A percentile compares a stretch with the other conserved stretches of the same genome.
phyloP scores from a whole-genome alignment of 345 rosid species.

The Eucalyptus polyanthemos region DNA sequence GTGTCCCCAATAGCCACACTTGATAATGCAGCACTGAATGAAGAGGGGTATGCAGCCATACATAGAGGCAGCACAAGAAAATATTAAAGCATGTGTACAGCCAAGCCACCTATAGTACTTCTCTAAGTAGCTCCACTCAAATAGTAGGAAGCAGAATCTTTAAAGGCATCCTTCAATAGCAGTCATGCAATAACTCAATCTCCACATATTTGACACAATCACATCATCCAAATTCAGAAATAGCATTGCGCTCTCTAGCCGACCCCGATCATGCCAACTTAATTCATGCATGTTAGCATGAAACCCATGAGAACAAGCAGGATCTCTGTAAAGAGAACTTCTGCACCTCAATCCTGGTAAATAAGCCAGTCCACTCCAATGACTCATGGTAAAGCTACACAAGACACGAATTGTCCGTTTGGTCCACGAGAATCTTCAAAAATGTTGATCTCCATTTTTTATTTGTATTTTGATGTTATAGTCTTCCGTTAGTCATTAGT shows the following conservation, averaged over 20 bases:
- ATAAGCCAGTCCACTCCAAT: neutral
- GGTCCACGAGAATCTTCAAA: neutral
- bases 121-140: neutral
- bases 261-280: neutral
- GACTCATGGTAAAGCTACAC: neutral
- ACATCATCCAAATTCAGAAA: neutral
- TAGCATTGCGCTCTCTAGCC: neutral
- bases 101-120: neutral
- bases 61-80: neutral
- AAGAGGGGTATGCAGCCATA: neutral
- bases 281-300: neutral
- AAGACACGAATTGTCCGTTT: neutral
- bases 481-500: neutral
- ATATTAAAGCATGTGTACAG: neutral
- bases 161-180: neutral
- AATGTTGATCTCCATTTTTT: neutral
- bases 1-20: neutral
- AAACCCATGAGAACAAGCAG: neutral
- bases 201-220: neutral
- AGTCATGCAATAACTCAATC: neutral
- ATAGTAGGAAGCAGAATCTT: neutral
- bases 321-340: neutral
- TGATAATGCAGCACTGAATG: neutral
- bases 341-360: neutral
- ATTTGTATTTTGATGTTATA: neutral